These are phyloP conservation scores for Colletotrichum sp. DNA, from an alignment of 2,329 filamentous ascomycete species.

Conservation along the genomic window DNA sequence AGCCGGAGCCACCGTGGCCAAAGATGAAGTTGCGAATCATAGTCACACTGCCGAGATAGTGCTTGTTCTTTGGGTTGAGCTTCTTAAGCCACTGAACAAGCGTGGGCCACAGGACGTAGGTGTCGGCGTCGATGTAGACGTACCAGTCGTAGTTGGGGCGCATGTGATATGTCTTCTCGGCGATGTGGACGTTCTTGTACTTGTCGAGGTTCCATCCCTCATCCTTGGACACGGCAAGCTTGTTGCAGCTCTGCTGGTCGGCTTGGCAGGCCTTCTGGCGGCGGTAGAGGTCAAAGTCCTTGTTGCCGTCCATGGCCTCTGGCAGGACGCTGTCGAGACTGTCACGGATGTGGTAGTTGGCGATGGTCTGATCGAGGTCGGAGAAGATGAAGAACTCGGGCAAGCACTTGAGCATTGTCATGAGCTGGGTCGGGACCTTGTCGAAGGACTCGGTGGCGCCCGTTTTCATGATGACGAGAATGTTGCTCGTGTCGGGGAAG, in stretches of 20 bases:
- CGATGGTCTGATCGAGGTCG: slow-evolving; percentile 57
- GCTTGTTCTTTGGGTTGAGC: slow-evolving; percentile 45
- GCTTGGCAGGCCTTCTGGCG: slow-evolving; percentile 49
- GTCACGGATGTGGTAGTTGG: slow-evolving; percentile 49
- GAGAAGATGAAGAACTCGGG: slow-evolving; percentile 62
- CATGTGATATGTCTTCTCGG: slow-evolving; percentile 56
- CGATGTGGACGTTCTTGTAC: slow-evolving; percentile 67
- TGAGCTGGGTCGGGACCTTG: slow-evolving; percentile 58
- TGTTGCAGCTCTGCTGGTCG: slow-evolving; percentile 50
- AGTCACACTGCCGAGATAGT: slow-evolving; percentile 57
- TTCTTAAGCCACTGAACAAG: slow-evolving; percentile 52
- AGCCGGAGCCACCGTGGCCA: slow-evolving; percentile 63
- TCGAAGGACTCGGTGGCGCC: slow-evolving; percentile 59
- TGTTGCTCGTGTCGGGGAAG: slow-evolving; percentile 50
- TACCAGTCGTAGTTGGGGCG: slow-evolving; percentile 63
- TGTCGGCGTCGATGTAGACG: slow-evolving; percentile 64
- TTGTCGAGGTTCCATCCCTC: slow-evolving; percentile 62
- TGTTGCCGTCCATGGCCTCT: slow-evolving; percentile 46
- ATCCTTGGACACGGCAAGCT: slow-evolving; percentile 29
- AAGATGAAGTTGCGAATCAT: slow-evolving; percentile 49
- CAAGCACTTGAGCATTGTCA: slow-evolving; percentile 56
- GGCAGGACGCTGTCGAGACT: slow-evolving; percentile 49
- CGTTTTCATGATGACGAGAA: slow-evolving; percentile 62
- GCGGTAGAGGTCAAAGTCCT: slow-evolving; percentile 56
- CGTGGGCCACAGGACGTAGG: slow-evolving; percentile 60